Percentiles rank a stretch among this genome's conserved stretches.
These are phyloP conservation scores for Cynanchum wilfordii DNA, from an alignment of 257 asterid genomes.

Conservation along the genomic window DNA sequence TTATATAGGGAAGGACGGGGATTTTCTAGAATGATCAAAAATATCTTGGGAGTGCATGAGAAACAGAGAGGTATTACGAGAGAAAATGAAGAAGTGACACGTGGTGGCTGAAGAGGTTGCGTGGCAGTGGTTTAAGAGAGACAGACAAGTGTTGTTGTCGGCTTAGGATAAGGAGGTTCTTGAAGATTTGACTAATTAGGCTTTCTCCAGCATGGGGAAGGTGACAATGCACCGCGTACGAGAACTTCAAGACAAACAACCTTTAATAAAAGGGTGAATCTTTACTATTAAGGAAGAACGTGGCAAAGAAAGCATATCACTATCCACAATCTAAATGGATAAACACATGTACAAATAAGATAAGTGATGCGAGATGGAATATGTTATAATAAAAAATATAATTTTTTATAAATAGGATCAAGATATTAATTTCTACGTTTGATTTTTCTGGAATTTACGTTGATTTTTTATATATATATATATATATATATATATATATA, in stretches of 20 bases:
- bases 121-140: not conserved
- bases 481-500: too few relatives aligned
- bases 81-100: not conserved
- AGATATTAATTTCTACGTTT: too few relatives aligned
- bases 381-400: too few relatives aligned
- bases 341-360: too few relatives aligned
- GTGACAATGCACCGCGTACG: not conserved
- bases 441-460: too few relatives aligned
- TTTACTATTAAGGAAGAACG: not conserved
- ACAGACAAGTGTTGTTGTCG: not conserved
- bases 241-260: not conserved
- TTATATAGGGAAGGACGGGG: not conserved
- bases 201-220: not conserved
- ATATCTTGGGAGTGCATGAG: not conserved
- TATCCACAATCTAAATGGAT: not conserved
- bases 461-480: too few relatives aligned
- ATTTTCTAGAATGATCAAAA: not conserved
- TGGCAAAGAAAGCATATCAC: not conserved
- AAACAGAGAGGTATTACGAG: not conserved
- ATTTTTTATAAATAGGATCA: too few relatives aligned
- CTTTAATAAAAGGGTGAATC: too few relatives aligned
- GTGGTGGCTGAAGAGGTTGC: not conserved
- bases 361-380: too few relatives aligned
- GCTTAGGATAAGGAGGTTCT: not conserved
- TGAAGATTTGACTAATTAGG: not conserved